These are phyloP conservation scores for Wickerhamiella allomyrinae DNA, from an alignment of 805 yeast genomes.

Conservation along the genomic window DNA sequence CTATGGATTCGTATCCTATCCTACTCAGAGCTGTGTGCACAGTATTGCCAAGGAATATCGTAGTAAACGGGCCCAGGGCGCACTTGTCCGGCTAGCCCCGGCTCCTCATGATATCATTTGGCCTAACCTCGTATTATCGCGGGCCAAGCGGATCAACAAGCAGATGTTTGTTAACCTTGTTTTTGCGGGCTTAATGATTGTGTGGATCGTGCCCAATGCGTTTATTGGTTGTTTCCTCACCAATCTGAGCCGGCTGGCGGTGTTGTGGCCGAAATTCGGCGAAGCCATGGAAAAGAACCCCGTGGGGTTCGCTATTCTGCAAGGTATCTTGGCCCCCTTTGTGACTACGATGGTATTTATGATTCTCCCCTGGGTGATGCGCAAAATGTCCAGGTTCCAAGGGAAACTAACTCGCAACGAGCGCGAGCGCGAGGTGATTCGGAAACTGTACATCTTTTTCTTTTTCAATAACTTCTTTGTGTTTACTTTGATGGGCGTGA, in stretches of 20 bases:
- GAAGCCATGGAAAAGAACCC: constrained; percentile 18
- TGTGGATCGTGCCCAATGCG: constrained; percentile 29
- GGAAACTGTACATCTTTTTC: constrained; percentile 27
- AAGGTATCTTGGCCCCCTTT: constrained; percentile 27
- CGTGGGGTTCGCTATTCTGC: constrained; percentile 23
- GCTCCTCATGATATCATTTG: constrained; percentile 26
- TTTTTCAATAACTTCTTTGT: constrained; percentile 27
- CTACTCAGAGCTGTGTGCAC: constrained; percentile 17
- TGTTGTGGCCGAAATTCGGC: constrained; percentile 25
- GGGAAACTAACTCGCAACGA: constrained; percentile 26
- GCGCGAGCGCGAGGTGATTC: constrained; percentile 26
- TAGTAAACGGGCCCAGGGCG: constrained; percentile 7
- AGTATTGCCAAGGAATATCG: constrained; percentile 11
- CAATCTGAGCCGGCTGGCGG: constrained; percentile 25
- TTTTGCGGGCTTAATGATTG: constrained; percentile 19
- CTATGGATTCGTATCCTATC: constrained; percentile 26
- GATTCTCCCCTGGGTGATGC: constrained; percentile 24
- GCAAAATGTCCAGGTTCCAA: constrained; percentile 26
- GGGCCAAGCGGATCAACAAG: constrained; percentile 20
- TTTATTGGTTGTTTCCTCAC: constrained; percentile 28
- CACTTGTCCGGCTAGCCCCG: constrained; percentile 22
- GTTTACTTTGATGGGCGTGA: constrained; percentile 27
- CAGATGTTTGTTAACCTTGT: constrained; percentile 24
- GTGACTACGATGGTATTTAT: constrained; percentile 24
- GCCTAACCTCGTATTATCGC: constrained; percentile 22